These are phyloP conservation scores for Circinella minor DNA, from an alignment of 371 early-diverging fungal genomes.

Conservation along the genomic window DNA sequence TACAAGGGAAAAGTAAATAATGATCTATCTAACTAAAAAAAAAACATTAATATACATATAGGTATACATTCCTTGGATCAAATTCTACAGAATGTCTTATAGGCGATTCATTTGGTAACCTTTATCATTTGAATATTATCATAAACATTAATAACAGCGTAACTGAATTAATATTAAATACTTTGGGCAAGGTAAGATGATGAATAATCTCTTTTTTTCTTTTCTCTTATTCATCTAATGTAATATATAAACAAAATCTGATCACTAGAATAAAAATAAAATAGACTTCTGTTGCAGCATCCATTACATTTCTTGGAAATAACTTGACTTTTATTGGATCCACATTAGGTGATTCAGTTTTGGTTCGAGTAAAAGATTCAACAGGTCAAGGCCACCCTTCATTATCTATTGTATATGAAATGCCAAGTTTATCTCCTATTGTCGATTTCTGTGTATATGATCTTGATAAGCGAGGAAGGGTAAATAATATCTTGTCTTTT, in stretches of 20 bases:
- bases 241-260: too few relatives aligned
- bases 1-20: not conserved
- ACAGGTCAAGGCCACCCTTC: constrained; percentile 30
- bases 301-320: constrained; percentile 70
- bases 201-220: too few relatives aligned
- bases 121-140: constrained; percentile 64
- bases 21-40: not conserved
- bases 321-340: constrained; percentile 82
- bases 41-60: constrained; percentile 16
- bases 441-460: constrained; percentile 86
- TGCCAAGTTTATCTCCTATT: constrained; percentile 83
- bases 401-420: constrained; percentile 64
- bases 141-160: constrained; percentile 24
- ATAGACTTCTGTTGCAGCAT: constrained; percentile 51
- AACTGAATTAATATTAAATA: constrained; percentile 9
- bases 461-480: constrained; percentile 74
- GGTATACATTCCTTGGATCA: constrained; percentile 43
- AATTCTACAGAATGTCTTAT: constrained; percentile 65
- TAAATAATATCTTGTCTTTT: constrained; percentile 22
- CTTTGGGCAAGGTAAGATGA: constrained; percentile 20
- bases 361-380: constrained; percentile 55
- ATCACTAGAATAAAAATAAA: not conserved
- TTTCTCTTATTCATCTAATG: too few relatives aligned
- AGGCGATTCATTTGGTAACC: constrained; percentile 72
- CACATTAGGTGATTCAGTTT: constrained; percentile 80